These are phyloP conservation scores for Maudiozyma humilis DNA, from an alignment of 1,139 yeast species.

Conservation along the genomic window DNA sequence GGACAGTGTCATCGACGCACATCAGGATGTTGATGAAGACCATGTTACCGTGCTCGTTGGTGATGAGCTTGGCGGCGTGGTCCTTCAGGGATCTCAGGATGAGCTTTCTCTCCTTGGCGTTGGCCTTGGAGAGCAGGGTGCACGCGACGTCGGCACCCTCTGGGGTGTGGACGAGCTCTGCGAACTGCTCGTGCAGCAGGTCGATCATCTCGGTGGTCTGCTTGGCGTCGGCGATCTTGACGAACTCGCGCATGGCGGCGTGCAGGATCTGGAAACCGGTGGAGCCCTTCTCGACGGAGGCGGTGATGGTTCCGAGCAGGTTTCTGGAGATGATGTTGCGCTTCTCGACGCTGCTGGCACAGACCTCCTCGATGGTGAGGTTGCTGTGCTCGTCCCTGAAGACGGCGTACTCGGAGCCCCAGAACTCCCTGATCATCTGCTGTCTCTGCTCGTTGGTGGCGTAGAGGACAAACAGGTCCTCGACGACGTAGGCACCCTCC, in stretches of 20 bases:
- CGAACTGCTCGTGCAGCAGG: conserved; percentile 75
- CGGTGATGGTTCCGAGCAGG: conserved; percentile 72
- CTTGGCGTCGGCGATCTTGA: conserved; percentile 53
- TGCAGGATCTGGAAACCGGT: conserved; percentile 94
- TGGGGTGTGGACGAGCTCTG: conserved; percentile 89
- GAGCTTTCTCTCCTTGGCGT: conserved; percentile 84
- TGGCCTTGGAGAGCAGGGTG: conserved; percentile 68
- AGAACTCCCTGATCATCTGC: conserved; percentile 90
- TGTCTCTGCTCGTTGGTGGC: conserved; percentile 76
- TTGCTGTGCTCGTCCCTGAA: conserved; percentile 69
- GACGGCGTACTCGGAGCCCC: conserved; percentile 94
- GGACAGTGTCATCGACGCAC: conserved; percentile 90
- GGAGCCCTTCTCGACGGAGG: conserved; percentile 91
- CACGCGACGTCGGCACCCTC: conserved; percentile 92
- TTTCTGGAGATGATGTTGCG: conserved; percentile 68
- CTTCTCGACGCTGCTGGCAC: conserved; percentile 71
- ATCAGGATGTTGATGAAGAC: conserved; percentile 73
- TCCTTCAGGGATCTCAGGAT: conserved; percentile 64
- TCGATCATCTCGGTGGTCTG: conserved; percentile 81
- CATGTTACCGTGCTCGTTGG: conserved; percentile 77
- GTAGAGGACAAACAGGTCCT: conserved; percentile 82
- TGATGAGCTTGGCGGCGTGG: conserved; percentile 65
- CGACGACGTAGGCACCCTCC: conserved; percentile 98
- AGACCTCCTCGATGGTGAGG: conserved; percentile 56
- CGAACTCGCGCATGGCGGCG: conserved; percentile 90